A percentile compares a stretch with the other conserved stretches of the same genome.
Evolutionary conservation across 2,329 filamentous ascomycete genomes (phyloP).

Genomic region (Trichoderma koningii): DNA sequence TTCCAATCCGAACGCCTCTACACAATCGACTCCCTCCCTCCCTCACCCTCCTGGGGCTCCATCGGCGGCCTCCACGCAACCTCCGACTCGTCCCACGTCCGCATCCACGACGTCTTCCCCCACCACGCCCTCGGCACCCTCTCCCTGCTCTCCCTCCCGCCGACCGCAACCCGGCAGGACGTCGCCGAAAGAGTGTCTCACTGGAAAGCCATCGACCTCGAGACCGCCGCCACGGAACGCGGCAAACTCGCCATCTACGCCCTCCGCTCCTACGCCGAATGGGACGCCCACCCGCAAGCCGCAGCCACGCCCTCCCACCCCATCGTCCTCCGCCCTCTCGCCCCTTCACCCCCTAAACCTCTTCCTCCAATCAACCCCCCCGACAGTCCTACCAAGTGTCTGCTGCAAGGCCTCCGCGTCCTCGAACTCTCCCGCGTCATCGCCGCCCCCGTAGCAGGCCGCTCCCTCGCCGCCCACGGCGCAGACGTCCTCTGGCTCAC

Average conservation of each 20-base stretch:
- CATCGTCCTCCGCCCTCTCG: slow-evolving; percentile 45
- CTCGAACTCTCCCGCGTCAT: slow-evolving; percentile 73
- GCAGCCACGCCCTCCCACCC: slow-evolving; percentile 48
- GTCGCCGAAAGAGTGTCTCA: slow-evolving; percentile 42
- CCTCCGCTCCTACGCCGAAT: slow-evolving; percentile 52
- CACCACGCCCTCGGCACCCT: slow-evolving; percentile 51
- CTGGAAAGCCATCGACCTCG: slow-evolving; percentile 52
- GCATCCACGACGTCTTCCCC: slow-evolving; percentile 57
- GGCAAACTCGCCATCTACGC: slow-evolving; percentile 50
- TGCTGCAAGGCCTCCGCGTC: slow-evolving; percentile 65
- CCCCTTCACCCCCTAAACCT: slow-evolving; percentile 12
- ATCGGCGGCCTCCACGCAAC: slow-evolving; percentile 56
- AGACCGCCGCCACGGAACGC: slow-evolving; percentile 45
- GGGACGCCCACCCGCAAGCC: slow-evolving; percentile 54
- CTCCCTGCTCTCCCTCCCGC: slow-evolving; percentile 45
- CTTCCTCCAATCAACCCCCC: not conserved
- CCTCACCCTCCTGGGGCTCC: slow-evolving; percentile 42
- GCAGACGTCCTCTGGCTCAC: slow-evolving; percentile 72
- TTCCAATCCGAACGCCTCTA: slow-evolving; percentile 57
- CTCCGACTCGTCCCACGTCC: slow-evolving; percentile 50
- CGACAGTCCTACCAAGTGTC: no score
- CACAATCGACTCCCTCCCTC: slow-evolving; percentile 43
- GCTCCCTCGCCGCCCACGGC: slow-evolving; percentile 69
- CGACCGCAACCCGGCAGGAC: slow-evolving; percentile 40
- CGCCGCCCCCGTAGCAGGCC: slow-evolving; percentile 67